These are phyloP conservation scores for Discostella stelligera DNA, from an alignment of 352 stramenopile species.

Conservation along the genomic window DNA sequence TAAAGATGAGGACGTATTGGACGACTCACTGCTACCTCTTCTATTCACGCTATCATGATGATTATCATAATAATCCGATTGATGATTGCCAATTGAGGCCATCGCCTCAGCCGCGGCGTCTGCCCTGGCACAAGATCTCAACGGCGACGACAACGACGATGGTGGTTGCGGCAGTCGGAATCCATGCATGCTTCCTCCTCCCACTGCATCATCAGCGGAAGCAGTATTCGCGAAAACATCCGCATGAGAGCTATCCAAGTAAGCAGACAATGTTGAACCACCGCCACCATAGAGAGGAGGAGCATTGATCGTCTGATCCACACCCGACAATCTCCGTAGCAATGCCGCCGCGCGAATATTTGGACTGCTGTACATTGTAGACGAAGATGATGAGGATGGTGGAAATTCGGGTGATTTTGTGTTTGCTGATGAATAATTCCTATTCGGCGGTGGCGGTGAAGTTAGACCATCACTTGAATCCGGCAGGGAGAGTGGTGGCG, in stretches of 20 bases:
- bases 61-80: not conserved
- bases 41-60: not conserved
- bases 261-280: not conserved
- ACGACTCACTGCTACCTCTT: not conserved
- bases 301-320: not conserved
- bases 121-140: not conserved
- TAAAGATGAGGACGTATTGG: not conserved
- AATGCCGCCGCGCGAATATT: slow-evolving; percentile 15
- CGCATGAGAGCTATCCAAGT: not conserved
- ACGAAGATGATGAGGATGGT: not conserved
- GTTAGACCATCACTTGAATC: not conserved
- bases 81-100: not conserved
- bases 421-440: not conserved
- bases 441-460: not conserved
- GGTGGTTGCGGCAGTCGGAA: not conserved
- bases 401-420: not conserved
- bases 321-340: slow-evolving; percentile 21
- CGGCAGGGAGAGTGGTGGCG: not conserved
- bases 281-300: not conserved
- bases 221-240: not conserved
- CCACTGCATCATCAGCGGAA: not conserved
- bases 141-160: not conserved
- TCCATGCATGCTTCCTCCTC: slow-evolving; percentile 3
- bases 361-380: slow-evolving; percentile 21
- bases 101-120: slow-evolving; percentile 3